These are phyloP conservation scores for Candida railenensis DNA, from an alignment of 805 yeast species.

Conservation along the genomic window DNA sequence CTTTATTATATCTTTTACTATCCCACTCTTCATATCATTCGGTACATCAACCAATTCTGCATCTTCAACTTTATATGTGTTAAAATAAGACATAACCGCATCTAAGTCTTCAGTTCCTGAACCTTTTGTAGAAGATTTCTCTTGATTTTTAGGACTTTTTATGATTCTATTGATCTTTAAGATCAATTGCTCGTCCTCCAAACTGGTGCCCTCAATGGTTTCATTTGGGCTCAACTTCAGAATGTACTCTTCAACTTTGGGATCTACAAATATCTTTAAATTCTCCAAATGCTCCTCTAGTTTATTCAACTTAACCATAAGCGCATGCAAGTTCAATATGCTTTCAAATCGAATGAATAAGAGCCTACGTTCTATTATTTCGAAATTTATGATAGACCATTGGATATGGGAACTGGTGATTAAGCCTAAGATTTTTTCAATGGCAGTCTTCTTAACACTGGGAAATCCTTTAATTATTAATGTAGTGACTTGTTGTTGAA, in stretches of 20 bases:
- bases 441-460: constrained; percentile 20
- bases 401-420: constrained; percentile 15
- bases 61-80: constrained; percentile 53
- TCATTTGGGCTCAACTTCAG: neutral
- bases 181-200: neutral
- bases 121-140: constrained; percentile 11
- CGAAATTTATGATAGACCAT: constrained; percentile 37
- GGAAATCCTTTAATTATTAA: constrained; percentile 35
- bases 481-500: constrained; percentile 35
- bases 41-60: constrained; percentile 60
- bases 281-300: neutral
- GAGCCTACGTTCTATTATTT: constrained; percentile 26
- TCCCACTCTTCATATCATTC: constrained; percentile 47
- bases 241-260: neutral
- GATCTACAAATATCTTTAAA: constrained; percentile 1
- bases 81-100: constrained; percentile 33
- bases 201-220: constrained; percentile 1
- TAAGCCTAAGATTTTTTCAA: constrained; percentile 31
- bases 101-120: constrained; percentile 37
- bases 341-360: constrained; percentile 31
- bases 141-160: constrained; percentile 19
- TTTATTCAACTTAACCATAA: constrained; percentile 6
- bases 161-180: constrained; percentile 8
- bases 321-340: constrained; percentile 15
- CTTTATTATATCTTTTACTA: constrained; percentile 51